Evolutionary conservation across 257 asterid species (phyloP).

Genomic region (Plantago elongata): DNA sequence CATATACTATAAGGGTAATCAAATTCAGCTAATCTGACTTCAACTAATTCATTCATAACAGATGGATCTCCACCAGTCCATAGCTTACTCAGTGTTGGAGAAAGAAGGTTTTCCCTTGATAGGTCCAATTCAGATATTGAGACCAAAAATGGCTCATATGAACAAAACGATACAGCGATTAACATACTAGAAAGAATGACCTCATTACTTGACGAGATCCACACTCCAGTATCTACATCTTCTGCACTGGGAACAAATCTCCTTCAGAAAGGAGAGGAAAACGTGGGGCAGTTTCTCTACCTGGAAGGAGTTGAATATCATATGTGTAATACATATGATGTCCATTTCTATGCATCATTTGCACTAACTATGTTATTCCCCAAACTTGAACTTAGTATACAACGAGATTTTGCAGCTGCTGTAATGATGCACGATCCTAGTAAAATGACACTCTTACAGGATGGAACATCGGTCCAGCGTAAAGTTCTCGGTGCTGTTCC

Average conservation of each 20-base stretch:
- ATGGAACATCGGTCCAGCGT: constrained; percentile 59
- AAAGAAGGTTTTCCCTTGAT: constrained; percentile 56
- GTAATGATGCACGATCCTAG: constrained; percentile 98
- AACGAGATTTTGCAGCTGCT: constrained; percentile 91
- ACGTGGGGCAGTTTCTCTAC: constrained; percentile 88
- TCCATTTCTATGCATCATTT: constrained; percentile 87
- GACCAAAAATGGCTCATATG: constrained; percentile 19
- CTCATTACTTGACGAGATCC: constrained; percentile 53
- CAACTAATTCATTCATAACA: constrained; percentile 22
- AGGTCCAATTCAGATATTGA: constrained; percentile 31
- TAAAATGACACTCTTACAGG: constrained; percentile 47
- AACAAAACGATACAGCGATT: constrained; percentile 56
- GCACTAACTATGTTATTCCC: constrained; percentile 78
- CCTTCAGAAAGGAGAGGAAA: constrained; percentile 77
- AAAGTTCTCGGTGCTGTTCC: constrained; percentile 97
- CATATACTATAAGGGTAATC: constrained; percentile 18
- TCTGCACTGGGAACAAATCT: constrained; percentile 76
- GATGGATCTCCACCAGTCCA: constrained; percentile 86
- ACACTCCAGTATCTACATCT: constrained; percentile 47
- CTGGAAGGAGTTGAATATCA: constrained; percentile 94
- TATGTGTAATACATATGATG: constrained; percentile 94
- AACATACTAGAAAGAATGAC: constrained; percentile 79
- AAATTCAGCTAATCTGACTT: constrained; percentile 3
- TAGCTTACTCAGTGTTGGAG: constrained; percentile 48
- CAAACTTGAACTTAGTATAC: constrained; percentile 83